Evolutionary conservation across 2,329 filamentous ascomycete genomes (phyloP), one percentile per base, ranked within the genome.

Genomic region (Aspergillus calidoustus): DNA sequence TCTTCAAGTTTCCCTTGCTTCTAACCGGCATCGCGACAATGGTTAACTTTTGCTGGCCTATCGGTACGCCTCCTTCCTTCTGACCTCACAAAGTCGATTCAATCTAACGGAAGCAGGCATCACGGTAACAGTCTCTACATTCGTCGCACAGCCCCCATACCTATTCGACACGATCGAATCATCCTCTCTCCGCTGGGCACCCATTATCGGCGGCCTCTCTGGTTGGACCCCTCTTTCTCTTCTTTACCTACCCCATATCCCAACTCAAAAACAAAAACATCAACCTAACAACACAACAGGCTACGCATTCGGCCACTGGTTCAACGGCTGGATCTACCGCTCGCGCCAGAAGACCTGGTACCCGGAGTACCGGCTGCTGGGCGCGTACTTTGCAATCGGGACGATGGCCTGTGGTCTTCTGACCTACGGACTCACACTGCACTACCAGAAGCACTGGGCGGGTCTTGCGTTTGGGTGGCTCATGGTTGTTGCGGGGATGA

Each of bases 1-100:
- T 76, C 8, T 74, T 77, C 64, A 72, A 73, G 53, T 62, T 72
- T 15, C 72, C 73, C 0, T 57, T 76, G 25, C 56, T 76, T 2
- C 60, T 75, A 56, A 72, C 68, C 7, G 72, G 71, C 57, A 56
- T 77, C 38, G 68, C 73, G 15, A 71, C 69, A n/a, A 66, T 77
- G 69, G 71, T 77, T 15, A 76, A 71, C 25, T 77, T 76, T 56
- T 74, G 70, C 46, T 78, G 74, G 76, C 74, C 76, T 0, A 77
- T 78, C 58, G 75, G 75, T 69, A 60, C 44, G 68, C 60, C 38
- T 19, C 5, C 3, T 44, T 17, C 22, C 19, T 19, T 19, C 19
- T 19, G 19, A 19, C 19, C 19, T 19, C 19, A 19, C 19, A 19
- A 19, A 19, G 19, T 19, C 50, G 22, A 17, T 15, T 47, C 9